Conservation (phyloP, 768 basidiomycete genomes). For the Rhodocollybia butyracea region DNA sequence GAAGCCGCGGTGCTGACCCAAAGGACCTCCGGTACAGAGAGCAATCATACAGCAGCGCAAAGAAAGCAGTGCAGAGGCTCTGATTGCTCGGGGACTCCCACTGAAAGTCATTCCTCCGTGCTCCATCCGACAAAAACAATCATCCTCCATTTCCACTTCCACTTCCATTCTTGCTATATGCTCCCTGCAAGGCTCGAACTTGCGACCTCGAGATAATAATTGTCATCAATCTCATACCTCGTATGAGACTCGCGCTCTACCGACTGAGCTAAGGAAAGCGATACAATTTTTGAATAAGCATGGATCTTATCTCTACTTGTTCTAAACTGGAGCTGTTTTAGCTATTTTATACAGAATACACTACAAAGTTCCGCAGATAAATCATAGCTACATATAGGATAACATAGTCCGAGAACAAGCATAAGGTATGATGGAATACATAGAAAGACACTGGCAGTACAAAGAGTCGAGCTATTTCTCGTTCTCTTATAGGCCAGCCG, state of each 20-base stretch:
- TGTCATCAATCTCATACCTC: background rate
- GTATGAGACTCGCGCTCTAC: constrained; percentile 11
- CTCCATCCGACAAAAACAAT: no score
- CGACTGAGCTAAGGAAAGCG: constrained; percentile 10
- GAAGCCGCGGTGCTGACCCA: constrained; percentile 76
- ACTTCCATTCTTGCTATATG: background rate
- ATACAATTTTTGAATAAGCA: background rate
- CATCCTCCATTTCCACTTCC: no score
- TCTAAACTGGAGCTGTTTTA: no score
- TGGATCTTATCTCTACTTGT: no score
- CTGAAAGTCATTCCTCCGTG: no score
- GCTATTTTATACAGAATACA: no score
- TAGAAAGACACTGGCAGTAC: no score
- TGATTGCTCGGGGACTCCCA: background rate
- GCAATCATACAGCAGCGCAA: constrained; percentile 48
- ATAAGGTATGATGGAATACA: no score
- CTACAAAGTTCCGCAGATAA: no score
- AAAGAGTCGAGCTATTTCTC: no score
- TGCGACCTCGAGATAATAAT: constrained; percentile 8
- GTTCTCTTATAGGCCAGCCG: constrained; percentile 32
- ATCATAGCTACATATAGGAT: no score
- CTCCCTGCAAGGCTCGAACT: constrained; percentile 11
- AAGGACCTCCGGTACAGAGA: constrained; percentile 70
- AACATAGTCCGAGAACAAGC: no score
- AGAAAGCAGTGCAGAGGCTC: constrained; percentile 37